phyloP scores from a whole-genome alignment of 805 yeast species.

The Candida insectorum region DNA sequence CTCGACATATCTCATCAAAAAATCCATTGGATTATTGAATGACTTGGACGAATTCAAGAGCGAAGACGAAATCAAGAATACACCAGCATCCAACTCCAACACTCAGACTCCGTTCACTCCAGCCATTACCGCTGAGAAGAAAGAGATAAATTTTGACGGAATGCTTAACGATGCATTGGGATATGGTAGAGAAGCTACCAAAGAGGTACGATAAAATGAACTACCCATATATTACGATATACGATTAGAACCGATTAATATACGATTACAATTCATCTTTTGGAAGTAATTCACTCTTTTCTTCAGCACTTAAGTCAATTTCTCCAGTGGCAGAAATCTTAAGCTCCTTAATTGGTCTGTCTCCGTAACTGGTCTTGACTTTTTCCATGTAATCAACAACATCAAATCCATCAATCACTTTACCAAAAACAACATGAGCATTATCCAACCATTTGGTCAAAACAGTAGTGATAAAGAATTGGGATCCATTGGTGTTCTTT shows the following conservation, averaged over 20 bases:
- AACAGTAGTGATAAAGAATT: constrained; percentile 93
- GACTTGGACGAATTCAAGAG: constrained; percentile 19
- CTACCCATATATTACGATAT: too few relatives aligned
- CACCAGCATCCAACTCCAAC: constrained; percentile 1
- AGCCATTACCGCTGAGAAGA: constrained; percentile 2
- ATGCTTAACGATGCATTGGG: constrained; percentile 7
- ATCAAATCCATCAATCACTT: constrained; percentile 85
- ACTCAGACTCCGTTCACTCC: constrained; percentile 8
- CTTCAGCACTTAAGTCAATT: constrained; percentile 35
- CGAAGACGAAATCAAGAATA: constrained; percentile 5
- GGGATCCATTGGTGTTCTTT: constrained; percentile 97
- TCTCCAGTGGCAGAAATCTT: constrained; percentile 72
- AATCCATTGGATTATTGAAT: constrained; percentile 30
- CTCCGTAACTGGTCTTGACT: constrained; percentile 61
- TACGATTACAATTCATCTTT: constrained; percentile 15
- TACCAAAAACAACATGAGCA: constrained; percentile 94
- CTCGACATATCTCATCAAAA: constrained; percentile 32
- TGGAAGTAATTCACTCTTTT: constrained; percentile 13
- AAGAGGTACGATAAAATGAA: too few relatives aligned
- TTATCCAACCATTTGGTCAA: constrained; percentile 91
- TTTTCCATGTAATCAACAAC: constrained; percentile 71
- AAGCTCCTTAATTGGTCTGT: constrained; percentile 67
- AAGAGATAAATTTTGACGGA: constrained; percentile 6
- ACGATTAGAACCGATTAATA: not conserved
- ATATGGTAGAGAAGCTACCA: too few relatives aligned